These are phyloP conservation scores for Malassezia yamatoensis DNA, from an alignment of 1,284 basidiomycete genomes.

Conservation along the genomic window DNA sequence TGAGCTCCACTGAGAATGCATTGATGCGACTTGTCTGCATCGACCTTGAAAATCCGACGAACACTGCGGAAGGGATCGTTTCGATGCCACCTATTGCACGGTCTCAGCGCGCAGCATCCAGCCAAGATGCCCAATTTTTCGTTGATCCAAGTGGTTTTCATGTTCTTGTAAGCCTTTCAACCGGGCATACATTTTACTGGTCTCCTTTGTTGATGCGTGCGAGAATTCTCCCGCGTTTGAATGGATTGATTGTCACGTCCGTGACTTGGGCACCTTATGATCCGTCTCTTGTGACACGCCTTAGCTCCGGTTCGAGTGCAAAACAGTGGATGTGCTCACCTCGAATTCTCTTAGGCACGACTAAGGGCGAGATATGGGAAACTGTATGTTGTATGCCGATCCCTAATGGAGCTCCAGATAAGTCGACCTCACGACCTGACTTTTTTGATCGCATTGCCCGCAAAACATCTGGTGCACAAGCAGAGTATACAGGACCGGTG, in stretches of 20 bases:
- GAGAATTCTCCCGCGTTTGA: constrained; percentile 54
- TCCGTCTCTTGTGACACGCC: not conserved
- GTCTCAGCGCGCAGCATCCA: constrained; percentile 22
- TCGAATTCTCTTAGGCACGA: constrained; percentile 77
- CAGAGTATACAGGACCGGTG: constrained; percentile 9
- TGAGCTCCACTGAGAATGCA: constrained; percentile 15
- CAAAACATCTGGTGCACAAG: constrained; percentile 30
- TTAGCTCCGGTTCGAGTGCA: not conserved
- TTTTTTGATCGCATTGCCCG: constrained; percentile 44
- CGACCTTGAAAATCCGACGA: constrained; percentile 42
- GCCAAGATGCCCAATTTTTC: constrained; percentile 27
- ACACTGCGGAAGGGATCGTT: constrained; percentile 35
- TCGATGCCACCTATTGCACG: constrained; percentile 31
- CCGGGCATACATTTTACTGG: constrained; percentile 86
- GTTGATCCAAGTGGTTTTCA: constrained; percentile 79
- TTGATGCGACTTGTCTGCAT: constrained; percentile 37
- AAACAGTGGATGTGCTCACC: constrained; percentile 52
- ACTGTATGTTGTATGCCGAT: constrained; percentile 60
- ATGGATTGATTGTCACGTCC: constrained; percentile 71
- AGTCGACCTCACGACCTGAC: constrained; percentile 20
- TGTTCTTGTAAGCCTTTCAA: constrained; percentile 69
- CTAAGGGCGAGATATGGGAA: constrained; percentile 36
- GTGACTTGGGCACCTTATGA: constrained; percentile 68
- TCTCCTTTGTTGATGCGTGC: constrained; percentile 38
- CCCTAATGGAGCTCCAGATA: constrained; percentile 9